Percentiles rank a stretch among this genome's conserved stretches.
Conservation (phyloP, 2,329 filamentous ascomycete genomes). For the Orbilia oligospora region DNA sequence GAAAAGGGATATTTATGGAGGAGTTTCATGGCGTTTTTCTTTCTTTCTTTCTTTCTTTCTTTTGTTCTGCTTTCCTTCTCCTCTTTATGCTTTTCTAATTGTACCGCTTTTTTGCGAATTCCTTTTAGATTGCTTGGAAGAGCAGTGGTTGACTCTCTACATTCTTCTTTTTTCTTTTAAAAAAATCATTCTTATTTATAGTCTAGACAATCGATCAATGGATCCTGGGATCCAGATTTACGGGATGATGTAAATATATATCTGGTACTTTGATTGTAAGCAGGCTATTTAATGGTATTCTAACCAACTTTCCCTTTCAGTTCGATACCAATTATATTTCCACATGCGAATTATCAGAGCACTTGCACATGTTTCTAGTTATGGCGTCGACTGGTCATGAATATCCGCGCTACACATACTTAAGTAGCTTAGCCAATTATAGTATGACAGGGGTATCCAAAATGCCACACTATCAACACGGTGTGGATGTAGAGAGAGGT, state of each 20-base stretch:
- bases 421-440: too few relatives aligned
- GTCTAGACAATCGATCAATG: background rate
- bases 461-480: conserved; percentile 11
- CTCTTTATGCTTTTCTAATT: background rate
- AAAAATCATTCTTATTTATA: background rate
- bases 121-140: conserved; percentile 20
- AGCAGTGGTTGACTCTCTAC: conserved; percentile 17
- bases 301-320: too few relatives aligned
- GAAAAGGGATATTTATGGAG: conserved; percentile 6
- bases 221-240: background rate
- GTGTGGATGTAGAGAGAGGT: background rate
- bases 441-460: background rate
- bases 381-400: too few relatives aligned
- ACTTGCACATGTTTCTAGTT: too few relatives aligned
- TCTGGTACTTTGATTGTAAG: too few relatives aligned
- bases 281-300: too few relatives aligned
- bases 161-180: background rate
- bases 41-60: background rate
- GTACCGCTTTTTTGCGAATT: background rate
- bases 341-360: too few relatives aligned
- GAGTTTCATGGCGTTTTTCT: conserved; percentile 18
- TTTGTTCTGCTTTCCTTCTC: background rate
- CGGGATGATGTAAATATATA: background rate
- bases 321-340: too few relatives aligned
- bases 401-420: background rate